These are phyloP conservation scores for Pleurotus cornucopiae DNA, from an alignment of 768 basidiomycete species.

Conservation along the genomic window DNA sequence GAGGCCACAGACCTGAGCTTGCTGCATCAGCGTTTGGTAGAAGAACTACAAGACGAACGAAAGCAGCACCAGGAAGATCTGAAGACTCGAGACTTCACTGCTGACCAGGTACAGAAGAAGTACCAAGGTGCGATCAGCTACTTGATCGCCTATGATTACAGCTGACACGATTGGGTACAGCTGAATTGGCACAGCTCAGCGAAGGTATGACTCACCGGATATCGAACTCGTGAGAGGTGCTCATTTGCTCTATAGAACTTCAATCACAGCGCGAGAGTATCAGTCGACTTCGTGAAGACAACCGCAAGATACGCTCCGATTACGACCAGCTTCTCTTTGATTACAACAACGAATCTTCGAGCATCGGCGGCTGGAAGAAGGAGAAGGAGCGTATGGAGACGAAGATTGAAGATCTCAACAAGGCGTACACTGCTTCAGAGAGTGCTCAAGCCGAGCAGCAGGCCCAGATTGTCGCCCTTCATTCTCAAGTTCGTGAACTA, in stretches of 20 bases:
- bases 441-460: slow-evolving; percentile 78
- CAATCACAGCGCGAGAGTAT: slow-evolving; percentile 75
- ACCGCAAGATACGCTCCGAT: slow-evolving; percentile 71
- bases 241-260: slow-evolving; percentile 42
- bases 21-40: slow-evolving; percentile 63
- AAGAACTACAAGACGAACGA: slow-evolving; percentile 75
- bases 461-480: slow-evolving; percentile 75
- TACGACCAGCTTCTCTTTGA: slow-evolving; percentile 71
- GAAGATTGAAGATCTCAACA: slow-evolving; percentile 71
- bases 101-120: slow-evolving; percentile 80
- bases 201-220: slow-evolving; percentile 47
- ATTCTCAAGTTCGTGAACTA: slow-evolving; percentile 83
- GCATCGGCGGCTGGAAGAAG: slow-evolving; percentile 78
- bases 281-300: slow-evolving; percentile 76
- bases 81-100: slow-evolving; percentile 72
- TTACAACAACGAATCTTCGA: slow-evolving; percentile 76
- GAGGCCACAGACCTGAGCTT: slow-evolving; percentile 63
- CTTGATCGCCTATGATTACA: background rate
- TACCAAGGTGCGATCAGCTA: slow-evolving; percentile 63
- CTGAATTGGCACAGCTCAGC: slow-evolving; percentile 73
- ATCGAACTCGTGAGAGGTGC: background rate
- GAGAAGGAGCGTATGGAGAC: slow-evolving; percentile 85
- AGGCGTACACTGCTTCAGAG: slow-evolving; percentile 70
- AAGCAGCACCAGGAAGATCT: slow-evolving; percentile 78
- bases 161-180: slow-evolving; percentile 26